These are phyloP conservation scores for Leptographium lundbergii DNA, from an alignment of 2,329 filamentous ascomycete genomes.

Conservation along the genomic window DNA sequence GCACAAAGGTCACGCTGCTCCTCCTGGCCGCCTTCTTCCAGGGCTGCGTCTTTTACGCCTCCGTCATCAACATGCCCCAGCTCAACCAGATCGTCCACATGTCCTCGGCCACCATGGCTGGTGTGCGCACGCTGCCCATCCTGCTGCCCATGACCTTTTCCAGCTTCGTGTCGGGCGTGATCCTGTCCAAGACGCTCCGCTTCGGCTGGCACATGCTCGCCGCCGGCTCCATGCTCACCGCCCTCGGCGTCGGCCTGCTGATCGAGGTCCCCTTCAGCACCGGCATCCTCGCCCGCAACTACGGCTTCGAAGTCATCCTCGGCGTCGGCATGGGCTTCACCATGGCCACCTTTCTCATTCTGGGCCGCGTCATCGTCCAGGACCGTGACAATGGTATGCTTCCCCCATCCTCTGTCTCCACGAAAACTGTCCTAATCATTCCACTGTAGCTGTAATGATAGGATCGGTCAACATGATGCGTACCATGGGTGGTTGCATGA, in stretches of 20 bases:
- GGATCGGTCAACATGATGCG: neutral
- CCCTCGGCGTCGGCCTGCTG: neutral
- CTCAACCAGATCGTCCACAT: neutral
- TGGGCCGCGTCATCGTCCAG: neutral
- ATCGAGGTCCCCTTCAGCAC: neutral
- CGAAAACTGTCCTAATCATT: neutral
- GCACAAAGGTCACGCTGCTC: conserved; percentile 19
- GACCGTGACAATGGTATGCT: neutral
- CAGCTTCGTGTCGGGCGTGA: neutral
- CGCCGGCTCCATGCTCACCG: neutral
- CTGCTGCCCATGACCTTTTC: neutral
- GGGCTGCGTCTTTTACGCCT: conserved; percentile 22
- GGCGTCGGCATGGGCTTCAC: conserved; percentile 1
- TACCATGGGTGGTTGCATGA: neutral
- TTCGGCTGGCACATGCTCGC: neutral
- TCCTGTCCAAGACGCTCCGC: neutral
- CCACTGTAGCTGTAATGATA: neutral
- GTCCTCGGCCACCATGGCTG: neutral
- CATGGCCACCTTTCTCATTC: neutral
- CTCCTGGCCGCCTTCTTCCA: conserved; percentile 16
- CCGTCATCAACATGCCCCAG: conserved; percentile 24
- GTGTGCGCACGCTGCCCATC: neutral
- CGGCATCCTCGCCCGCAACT: neutral
- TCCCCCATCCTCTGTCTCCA: too few species aligned
- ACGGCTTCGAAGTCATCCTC: neutral